Evolutionary conservation across 768 basidiomycete species (phyloP), one percentile per base, ranked within the genome.

Genomic region (Kwoniella pini): DNA sequence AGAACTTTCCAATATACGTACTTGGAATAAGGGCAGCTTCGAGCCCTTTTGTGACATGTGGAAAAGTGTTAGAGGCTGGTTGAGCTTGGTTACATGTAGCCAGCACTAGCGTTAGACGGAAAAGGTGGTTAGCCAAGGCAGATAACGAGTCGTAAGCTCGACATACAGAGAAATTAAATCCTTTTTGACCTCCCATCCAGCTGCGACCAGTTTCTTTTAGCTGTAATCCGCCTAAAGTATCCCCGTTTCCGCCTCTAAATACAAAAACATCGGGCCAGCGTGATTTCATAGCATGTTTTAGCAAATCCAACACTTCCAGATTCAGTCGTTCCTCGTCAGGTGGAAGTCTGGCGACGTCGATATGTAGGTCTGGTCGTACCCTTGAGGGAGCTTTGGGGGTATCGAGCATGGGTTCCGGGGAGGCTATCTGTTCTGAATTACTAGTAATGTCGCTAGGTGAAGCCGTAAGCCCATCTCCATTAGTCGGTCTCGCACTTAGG

Each of bases 151-250:
- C n/a, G 24, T 22, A 31, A 22, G 40, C 5, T 54, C 7, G 45
- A 57, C 72, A 69, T 28, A 77, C 76, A 26, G 70, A 73, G 50
- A 76, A 78, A 42, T 68, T 71, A 62, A 73, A 74, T 5, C 77
- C 77, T 39, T 71, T 73, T 4, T 64, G 60, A 15, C 62, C 43
- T 17, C 51, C 48, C 19, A 70, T 69, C 77, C 77, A 78, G 7
- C 55, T 22, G 38, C 72, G 57, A 0, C 71, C 73, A 2, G 71
- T 28, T 33, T 73, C 75, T 15, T 59, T 55, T 43, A 71, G 28
- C 27, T 67, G 65, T 43, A 76, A 33, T 5, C 71, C 69, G 17
- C 75, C 74, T 1, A 60, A 58, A 26, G 55, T 57, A n/a, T 59
- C 57, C 3, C 57, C 60, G 1, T 33, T 44, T 7, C 57, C 57